phyloP scores from a whole-genome alignment of 164 flowering plant species.

The Protea cynaroides region DNA sequence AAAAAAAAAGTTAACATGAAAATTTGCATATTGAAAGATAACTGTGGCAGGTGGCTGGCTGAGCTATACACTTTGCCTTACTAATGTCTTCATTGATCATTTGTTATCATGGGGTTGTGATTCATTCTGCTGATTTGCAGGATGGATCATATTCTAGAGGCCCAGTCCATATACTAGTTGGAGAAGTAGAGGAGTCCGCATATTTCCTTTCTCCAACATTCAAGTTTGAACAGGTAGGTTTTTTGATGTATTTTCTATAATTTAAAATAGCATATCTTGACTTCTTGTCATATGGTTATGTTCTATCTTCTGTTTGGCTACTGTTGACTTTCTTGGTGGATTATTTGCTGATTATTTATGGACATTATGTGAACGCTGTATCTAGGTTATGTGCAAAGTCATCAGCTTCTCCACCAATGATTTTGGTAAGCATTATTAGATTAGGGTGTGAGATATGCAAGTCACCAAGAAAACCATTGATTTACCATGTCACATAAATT shows the following conservation, averaged over 20 bases:
- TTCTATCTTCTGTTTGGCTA: too few relatives aligned
- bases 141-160: constrained; percentile 99
- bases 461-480: too few relatives aligned
- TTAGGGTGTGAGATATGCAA: too few relatives aligned
- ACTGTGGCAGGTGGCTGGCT: background rate
- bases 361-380: too few relatives aligned
- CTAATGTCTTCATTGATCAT: background rate
- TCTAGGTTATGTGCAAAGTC: too few relatives aligned
- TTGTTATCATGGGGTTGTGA: background rate
- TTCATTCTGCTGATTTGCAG: constrained; percentile 34
- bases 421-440: too few relatives aligned
- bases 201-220: constrained; percentile 71
- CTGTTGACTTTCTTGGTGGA: too few relatives aligned
- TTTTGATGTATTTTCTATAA: background rate
- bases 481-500: too few relatives aligned
- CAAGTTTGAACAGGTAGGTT: constrained; percentile 90
- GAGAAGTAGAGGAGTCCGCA: constrained; percentile 57
- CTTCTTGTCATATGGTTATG: background rate
- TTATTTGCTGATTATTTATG: too few relatives aligned
- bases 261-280: background rate
- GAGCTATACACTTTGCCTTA: background rate
- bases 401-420: too few relatives aligned
- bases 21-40: background rate
- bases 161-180: constrained; percentile 85
- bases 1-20: background rate